phyloP scores from a whole-genome alignment of 805 yeast genomes.

The Lipomyces orientalis region DNA sequence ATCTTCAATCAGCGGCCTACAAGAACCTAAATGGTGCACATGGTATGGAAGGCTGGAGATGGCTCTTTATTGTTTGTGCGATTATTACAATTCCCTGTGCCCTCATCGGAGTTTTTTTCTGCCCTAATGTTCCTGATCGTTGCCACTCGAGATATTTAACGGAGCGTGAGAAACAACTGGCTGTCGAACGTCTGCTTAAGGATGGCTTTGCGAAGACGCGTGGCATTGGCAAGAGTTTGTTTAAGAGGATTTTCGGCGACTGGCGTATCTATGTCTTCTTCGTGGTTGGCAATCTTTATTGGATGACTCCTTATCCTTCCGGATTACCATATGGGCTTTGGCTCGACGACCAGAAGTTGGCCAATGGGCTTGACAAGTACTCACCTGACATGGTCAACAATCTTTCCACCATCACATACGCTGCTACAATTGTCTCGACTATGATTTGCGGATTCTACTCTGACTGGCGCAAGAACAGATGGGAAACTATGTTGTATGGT shows the following conservation, averaged over 20 bases:
- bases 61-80: slow-evolving; percentile 74
- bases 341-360: slow-evolving; percentile 20
- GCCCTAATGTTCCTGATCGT: slow-evolving; percentile 71
- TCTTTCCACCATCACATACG: slow-evolving; percentile 62
- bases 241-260: slow-evolving; percentile 28
- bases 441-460: slow-evolving; percentile 45
- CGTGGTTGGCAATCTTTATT: slow-evolving; percentile 28
- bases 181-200: slow-evolving; percentile 51
- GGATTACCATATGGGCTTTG: slow-evolving; percentile 25
- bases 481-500: slow-evolving; percentile 24
- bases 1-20: slow-evolving; percentile 64
- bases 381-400: slow-evolving; percentile 47
- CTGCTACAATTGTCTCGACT: slow-evolving; percentile 57
- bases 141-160: slow-evolving; percentile 59
- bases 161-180: slow-evolving; percentile 61
- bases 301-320: slow-evolving; percentile 36
- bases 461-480: slow-evolving; percentile 48
- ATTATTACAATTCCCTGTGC: slow-evolving; percentile 64
- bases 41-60: slow-evolving; percentile 71
- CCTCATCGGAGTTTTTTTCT: slow-evolving; percentile 57
- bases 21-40: slow-evolving; percentile 53
- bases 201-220: slow-evolving; percentile 31
- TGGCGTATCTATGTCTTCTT: slow-evolving; percentile 30
- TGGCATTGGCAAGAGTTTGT: slow-evolving; percentile 22
- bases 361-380: background rate